Percentiles rank a stretch among this genome's conserved stretches.
phyloP scores from a whole-genome alignment of 208 protist species.

The Tetramitus jugosus region DNA sequence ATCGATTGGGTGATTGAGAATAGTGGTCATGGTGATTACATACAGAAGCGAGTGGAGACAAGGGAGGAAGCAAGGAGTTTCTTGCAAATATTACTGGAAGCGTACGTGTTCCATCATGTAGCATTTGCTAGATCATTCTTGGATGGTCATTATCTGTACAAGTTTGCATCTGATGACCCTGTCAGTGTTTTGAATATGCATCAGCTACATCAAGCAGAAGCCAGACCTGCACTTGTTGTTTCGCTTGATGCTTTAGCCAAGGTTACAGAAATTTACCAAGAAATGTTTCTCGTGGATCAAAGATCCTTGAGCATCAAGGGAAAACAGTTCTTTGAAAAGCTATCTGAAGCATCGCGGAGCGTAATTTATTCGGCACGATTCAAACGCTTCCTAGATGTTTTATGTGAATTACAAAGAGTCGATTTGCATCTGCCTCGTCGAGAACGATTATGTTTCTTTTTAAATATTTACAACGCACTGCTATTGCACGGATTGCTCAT shows the following conservation, averaged over 20 bases:
- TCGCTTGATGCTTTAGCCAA: too few relatives aligned
- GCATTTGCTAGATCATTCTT: not conserved
- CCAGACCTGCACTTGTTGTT: too few relatives aligned
- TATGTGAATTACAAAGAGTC: not conserved
- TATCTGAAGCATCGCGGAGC: not conserved
- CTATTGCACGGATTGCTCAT: not conserved
- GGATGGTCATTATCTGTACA: slow-evolving; percentile 15
- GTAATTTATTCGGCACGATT: not conserved
- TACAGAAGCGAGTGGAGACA: not conserved
- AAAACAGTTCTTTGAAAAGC: not conserved
- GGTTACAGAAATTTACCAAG: too few relatives aligned
- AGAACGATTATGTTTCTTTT: not conserved
- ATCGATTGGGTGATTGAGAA: not conserved
- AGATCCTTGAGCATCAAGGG: not conserved
- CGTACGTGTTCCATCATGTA: not conserved
- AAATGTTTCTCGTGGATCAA: not conserved
- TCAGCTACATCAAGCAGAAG: not conserved
- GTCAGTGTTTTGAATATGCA: slow-evolving; percentile 1
- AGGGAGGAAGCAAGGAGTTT: not conserved
- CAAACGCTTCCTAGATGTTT: not conserved
- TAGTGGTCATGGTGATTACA: not conserved
- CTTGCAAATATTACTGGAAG: not conserved
- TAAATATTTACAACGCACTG: not conserved
- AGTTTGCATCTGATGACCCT: not conserved
- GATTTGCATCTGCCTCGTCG: not conserved